A percentile compares a stretch with the other conserved stretches of the same genome.
phyloP scores from a whole-genome alignment of 2,329 filamentous ascomycete genomes.

The Phoma sp. region DNA sequence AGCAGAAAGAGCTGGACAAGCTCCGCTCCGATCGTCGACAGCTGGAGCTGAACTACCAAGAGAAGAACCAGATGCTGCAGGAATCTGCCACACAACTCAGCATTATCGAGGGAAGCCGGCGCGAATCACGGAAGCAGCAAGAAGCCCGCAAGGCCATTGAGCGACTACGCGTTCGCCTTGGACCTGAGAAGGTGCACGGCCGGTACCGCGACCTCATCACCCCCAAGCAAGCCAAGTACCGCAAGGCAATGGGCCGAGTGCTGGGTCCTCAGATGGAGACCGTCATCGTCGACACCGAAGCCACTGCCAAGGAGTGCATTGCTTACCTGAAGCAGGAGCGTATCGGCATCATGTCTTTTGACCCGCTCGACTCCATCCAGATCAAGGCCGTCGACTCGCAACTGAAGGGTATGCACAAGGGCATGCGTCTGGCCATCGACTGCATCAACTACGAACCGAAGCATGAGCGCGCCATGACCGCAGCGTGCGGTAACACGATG shows the following conservation, averaged over 20 bases:
- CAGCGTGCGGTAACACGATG: conserved; percentile 92
- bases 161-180: conserved; percentile 86
- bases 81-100: conserved; percentile 82
- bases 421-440: conserved; percentile 87
- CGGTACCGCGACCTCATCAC: conserved; percentile 90
- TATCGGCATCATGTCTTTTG: conserved; percentile 87
- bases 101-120: conserved; percentile 81
- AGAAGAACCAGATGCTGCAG: conserved; percentile 89
- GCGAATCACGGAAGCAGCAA: conserved; percentile 82
- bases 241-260: conserved; percentile 90
- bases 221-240: conserved; percentile 96
- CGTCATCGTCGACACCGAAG: conserved; percentile 93
- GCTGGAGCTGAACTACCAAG: conserved; percentile 80
- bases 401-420: conserved; percentile 85
- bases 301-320: conserved; percentile 91
- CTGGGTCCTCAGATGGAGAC: conserved; percentile 93
- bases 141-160: conserved; percentile 82
- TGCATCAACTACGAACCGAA: conserved; percentile 91
- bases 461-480: conserved; percentile 89
- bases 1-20: conserved; percentile 89
- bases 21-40: conserved; percentile 39
- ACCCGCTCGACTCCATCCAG: conserved; percentile 96
- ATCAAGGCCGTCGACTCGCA: conserved; percentile 89
- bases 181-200: conserved; percentile 77
- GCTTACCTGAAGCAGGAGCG: conserved; percentile 91